These are phyloP conservation scores for Phytophthora brassicae DNA, from an alignment of 352 stramenopile genomes.

Conservation along the genomic window DNA sequence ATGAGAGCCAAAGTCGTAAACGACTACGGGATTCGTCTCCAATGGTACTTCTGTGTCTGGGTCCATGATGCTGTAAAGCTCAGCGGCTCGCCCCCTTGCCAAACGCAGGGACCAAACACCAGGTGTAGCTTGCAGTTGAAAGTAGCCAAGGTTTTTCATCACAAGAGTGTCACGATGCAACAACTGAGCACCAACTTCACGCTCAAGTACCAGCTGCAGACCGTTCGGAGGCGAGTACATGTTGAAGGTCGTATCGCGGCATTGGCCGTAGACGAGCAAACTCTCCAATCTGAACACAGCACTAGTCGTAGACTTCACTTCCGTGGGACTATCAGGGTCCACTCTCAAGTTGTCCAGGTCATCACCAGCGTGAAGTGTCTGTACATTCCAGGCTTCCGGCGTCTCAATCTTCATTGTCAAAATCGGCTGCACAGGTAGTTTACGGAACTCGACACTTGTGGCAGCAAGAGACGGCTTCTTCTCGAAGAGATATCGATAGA, in stretches of 20 bases:
- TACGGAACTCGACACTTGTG: slow-evolving; percentile 69
- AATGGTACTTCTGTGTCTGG: slow-evolving; percentile 39
- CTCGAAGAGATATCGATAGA: slow-evolving; percentile 91
- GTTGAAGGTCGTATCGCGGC: slow-evolving; percentile 81
- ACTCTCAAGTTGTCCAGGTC: slow-evolving; percentile 94
- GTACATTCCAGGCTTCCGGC: slow-evolving; percentile 93
- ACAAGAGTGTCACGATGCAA: slow-evolving; percentile 96
- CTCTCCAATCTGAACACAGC: slow-evolving; percentile 88
- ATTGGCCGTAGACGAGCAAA: slow-evolving; percentile 91
- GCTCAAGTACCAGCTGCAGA: slow-evolving; percentile 90
- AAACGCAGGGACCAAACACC: slow-evolving; percentile 95
- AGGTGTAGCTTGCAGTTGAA: slow-evolving; percentile 96
- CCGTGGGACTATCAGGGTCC: slow-evolving; percentile 51
- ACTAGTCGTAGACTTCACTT: slow-evolving; percentile 63
- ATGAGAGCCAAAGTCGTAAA: slow-evolving; percentile 89
- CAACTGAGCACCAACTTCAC: slow-evolving; percentile 50
- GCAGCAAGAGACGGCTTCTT: slow-evolving; percentile 46
- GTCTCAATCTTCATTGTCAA: slow-evolving; percentile 94
- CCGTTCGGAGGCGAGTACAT: slow-evolving; percentile 86
- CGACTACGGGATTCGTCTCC: slow-evolving; percentile 43
- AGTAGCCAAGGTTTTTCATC: slow-evolving; percentile 99
- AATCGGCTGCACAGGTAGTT: slow-evolving; percentile 84
- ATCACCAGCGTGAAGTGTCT: slow-evolving; percentile 62
- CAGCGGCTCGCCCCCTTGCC: slow-evolving; percentile 68
- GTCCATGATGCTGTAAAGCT: slow-evolving; percentile 82